Base-by-base conservation (phyloP, 1,284 basidiomycete species). In the Sanghuangporus baumii region DNA sequence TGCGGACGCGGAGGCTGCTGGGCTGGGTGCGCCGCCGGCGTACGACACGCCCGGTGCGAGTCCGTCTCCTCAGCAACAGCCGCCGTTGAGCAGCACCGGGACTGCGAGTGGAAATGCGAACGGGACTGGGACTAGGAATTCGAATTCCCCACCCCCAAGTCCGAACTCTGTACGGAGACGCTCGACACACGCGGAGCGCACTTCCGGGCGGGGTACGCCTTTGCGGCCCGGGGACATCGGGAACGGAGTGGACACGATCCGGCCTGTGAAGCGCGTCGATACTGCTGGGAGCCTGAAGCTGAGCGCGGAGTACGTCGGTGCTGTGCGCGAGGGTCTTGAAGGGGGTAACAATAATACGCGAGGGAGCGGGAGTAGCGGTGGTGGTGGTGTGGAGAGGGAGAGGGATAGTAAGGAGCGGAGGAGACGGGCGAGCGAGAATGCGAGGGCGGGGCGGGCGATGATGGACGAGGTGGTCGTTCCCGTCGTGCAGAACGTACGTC, bases 201-300 rank as follows among this genome's bases (percentile, higher is more conserved):
- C 86, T 68, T 75, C 78, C 59, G 85, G 83, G 36, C 75, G 84
- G 48, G 94, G 94, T 2, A 94, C 93, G 0, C 78, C 94, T 1
- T 77, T 96, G 66, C 82, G 81, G 40, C 87, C 87, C 67, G 93
- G 86, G 6, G 93, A 96, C 74, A 74, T 96, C 7, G 93, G 93
- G 6, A 89, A 81, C 63, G 93, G 93, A 1, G 80, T 92, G 54
- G 92, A 92, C 68, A 96, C 94, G 1, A 92, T 97, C 69, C 83
- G 94, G 62, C 95, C 95, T 0, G 88, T 96, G 66, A 96, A 96
- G 79, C 93, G 93, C 70, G 87, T 96, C 23, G 93, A 97, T 71
- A 82, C 88, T 0, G 79, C 81, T 4, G 86, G 88, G 11, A 93
- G 91, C 0, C 75, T 94, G n/a, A 79, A 87, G 63, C 72, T 93